Evolutionary conservation across 1,139 yeast genomes (phyloP).

Genomic region (Yamadazyma trypodendri): DNA sequence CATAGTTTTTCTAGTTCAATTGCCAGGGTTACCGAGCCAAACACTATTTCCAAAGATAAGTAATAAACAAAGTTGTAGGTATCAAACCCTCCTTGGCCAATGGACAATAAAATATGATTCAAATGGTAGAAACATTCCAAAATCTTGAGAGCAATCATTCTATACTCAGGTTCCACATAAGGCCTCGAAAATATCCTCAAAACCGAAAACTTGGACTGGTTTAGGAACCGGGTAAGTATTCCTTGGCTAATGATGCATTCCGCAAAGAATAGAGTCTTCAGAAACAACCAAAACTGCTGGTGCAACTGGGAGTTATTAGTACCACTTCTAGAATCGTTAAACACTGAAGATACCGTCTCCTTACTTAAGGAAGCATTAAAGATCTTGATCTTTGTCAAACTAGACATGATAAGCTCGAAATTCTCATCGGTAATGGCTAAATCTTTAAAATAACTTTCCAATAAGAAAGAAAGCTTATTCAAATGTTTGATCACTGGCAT

Average conservation of each 20-base stretch:
- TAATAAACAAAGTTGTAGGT: conserved; percentile 65
- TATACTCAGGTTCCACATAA: conserved; percentile 26
- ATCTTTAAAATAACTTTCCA: conserved; percentile 32
- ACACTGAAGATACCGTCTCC: conserved; percentile 24
- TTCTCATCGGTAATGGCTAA: conserved; percentile 20
- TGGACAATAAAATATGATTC: conserved; percentile 54
- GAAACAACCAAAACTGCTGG: conserved; percentile 33
- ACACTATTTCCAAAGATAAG: conserved; percentile 47
- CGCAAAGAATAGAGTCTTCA: conserved; percentile 50
- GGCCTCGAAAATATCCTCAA: conserved; percentile 6
- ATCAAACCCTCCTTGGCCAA: conserved; percentile 74
- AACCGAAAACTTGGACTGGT: conserved; percentile 10
- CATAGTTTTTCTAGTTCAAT: conserved; percentile 37
- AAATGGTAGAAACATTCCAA: conserved; percentile 50
- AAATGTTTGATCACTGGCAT: conserved; percentile 51
- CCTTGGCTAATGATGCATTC: conserved; percentile 59
- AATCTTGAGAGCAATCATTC: conserved; percentile 33
- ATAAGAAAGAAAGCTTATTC: conserved; percentile 47
- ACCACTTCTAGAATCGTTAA: conserved; percentile 19
- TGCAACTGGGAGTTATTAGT: conserved; percentile 14
- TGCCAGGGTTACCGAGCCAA: conserved; percentile 24
- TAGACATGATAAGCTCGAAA: conserved; percentile 21
- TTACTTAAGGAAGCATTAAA: conserved; percentile 28
- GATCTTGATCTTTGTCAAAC: conserved; percentile 20
- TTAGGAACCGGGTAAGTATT: conserved; percentile 39